Conservation (phyloP, 345 rosid genomes). For the Pistacia integerrima region DNA sequence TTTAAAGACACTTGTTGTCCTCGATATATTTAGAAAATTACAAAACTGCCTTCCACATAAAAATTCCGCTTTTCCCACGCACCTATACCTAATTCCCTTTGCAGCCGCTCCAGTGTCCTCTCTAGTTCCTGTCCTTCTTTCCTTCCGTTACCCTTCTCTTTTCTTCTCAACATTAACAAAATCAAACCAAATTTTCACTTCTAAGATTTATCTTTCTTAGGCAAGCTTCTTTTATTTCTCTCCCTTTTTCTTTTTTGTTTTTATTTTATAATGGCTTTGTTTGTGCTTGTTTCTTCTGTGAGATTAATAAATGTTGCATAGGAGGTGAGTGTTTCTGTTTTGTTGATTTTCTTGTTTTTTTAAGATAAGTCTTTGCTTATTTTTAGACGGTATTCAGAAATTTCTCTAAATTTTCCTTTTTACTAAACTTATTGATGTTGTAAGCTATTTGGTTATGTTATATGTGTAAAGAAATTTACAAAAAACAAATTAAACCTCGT, state of each 20-base stretch:
- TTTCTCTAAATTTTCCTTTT: neutral
- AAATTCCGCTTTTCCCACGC: too few species aligned
- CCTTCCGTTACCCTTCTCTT: neutral
- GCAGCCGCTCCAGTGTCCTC: too few species aligned
- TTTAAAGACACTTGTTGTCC: too few species aligned
- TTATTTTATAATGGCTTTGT: too few species aligned
- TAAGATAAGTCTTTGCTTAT: neutral
- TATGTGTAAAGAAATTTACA: neutral
- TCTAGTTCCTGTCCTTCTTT: too few species aligned
- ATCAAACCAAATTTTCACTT: neutral
- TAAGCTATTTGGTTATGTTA: neutral
- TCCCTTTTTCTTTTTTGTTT: neutral
- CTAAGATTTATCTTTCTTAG: neutral
- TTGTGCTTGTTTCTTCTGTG: too few species aligned
- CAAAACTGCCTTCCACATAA: too few species aligned
- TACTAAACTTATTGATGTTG: conserved; percentile 5
- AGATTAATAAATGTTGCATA: too few species aligned
- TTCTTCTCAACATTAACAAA: neutral
- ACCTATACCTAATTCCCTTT: too few species aligned
- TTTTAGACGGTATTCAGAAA: neutral
- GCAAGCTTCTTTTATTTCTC: neutral
- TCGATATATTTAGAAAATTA: too few species aligned
- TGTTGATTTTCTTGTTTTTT: neutral
- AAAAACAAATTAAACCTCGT: neutral
- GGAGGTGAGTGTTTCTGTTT: neutral